Base-by-base conservation (phyloP, 2,329 filamentous ascomycete species). In the Hirsutella thompsonii region DNA sequence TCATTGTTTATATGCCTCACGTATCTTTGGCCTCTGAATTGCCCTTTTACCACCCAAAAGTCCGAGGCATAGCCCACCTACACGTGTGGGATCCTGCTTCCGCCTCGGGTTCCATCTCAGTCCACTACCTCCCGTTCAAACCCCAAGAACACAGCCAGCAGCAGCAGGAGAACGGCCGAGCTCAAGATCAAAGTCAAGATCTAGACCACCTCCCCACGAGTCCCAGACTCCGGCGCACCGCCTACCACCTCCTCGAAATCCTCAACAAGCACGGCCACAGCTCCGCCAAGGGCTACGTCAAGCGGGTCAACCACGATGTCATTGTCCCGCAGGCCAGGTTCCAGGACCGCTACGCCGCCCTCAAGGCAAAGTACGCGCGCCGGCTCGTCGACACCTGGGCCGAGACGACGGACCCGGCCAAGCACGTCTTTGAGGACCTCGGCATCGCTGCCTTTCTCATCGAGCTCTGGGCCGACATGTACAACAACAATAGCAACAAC, bases 341-440 rank as follows among this genome's bases (percentile, higher is more conserved):
- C 40, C 90, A 96, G 56, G 77, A 89, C 52, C 89, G 81, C 0
- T 96, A 95, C 56, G 71, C 81, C 0, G 67, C 70, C 16, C 70
- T 98, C 6, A 96, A 96, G 62, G 67, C 75, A 40, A 82, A 75
- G 50, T 88, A 96, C 56, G 87, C 86, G 1, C 72, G 75, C 18
- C 53, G 61, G 1, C 64, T 98, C 11, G 81, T 88, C 13, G 61
- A 74, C n/a, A 65, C 62, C 1, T 98, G 90, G 92, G 79, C 79
- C 13, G 92, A 96, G 63, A 73, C 74, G 39, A 96, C 89, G 0
- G 88, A 94, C 55, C 85, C 89, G 0, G 68, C 69, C 14, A 98
- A 96, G 58, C 89, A 96, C 55, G 87, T 96, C 3, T 96, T 95
- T 59, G 92, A 98, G 57, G 90, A 96, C 55, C 64, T 98, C 18